Evolutionary conservation across 1,139 yeast genomes (phyloP).

Genomic region (Yamadazyma diospyri): DNA sequence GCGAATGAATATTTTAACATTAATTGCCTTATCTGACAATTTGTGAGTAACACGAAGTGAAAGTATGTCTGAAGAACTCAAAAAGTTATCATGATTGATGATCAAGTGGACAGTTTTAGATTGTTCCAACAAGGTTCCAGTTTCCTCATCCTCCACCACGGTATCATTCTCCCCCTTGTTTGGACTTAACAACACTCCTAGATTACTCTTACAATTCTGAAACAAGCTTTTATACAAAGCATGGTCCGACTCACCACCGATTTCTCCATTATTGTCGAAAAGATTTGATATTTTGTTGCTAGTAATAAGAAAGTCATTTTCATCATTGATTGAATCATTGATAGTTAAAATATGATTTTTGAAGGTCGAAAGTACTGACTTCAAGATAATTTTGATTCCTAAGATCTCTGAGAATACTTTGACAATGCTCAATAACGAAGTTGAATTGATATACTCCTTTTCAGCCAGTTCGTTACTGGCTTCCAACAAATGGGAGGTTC

Average conservation of each 20-base stretch:
- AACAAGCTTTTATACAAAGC: conserved; percentile 25
- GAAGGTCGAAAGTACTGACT: conserved; percentile 48
- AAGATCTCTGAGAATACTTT: conserved; percentile 52
- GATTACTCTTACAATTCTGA: conserved; percentile 24
- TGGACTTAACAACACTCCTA: conserved; percentile 27
- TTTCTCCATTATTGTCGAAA: conserved; percentile 16
- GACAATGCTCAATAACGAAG: conserved; percentile 50
- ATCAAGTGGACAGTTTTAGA: conserved; percentile 20
- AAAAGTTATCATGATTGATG: conserved; percentile 29
- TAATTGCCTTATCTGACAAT: conserved; percentile 14
- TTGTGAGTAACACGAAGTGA: conserved; percentile 25
- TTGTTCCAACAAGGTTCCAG: conserved; percentile 8
- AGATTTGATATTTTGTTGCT: conserved; percentile 22
- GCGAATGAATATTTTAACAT: conserved; percentile 22
- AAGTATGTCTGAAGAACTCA: conserved; percentile 33
- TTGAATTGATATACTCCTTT: conserved; percentile 33
- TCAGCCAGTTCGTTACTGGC: conserved; percentile 40
- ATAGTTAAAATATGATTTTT: conserved; percentile 27
- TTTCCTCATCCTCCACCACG: conserved; percentile 10
- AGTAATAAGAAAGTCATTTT: conserved; percentile 25
- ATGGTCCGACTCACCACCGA: conserved; percentile 17
- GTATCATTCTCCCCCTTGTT: conserved; percentile 4
- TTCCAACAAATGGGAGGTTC: conserved; percentile 66
- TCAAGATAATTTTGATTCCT: conserved; percentile 48
- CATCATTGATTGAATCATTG: conserved; percentile 27